Base-by-base conservation (phyloP, 441 rosid genomes). In the Kokia cookei region DNA sequence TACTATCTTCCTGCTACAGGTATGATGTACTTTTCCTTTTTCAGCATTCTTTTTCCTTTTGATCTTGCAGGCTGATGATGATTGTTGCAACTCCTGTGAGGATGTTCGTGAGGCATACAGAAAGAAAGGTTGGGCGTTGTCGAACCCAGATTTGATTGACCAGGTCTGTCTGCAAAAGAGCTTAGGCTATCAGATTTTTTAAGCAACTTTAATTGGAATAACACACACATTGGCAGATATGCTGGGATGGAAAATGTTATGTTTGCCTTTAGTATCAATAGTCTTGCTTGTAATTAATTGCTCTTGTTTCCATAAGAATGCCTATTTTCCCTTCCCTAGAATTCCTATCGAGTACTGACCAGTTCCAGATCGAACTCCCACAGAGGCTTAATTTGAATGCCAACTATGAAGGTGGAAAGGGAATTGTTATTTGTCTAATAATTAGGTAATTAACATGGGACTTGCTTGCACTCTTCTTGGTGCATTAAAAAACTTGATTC, bases 41-140 rank as follows among this genome's bases (percentile, higher is more conserved):
- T 68, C 27, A 68, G 13, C 45, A 2, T 68, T 29, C 37, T 60
- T 60, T 27, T 45, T 7, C 10, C 12, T 72, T 59, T 64, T 57
- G 4, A 43, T 66, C 42, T 13, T 81, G 74, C 82, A 91, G 96
- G 13, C 96, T 9, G 97, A 92, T 82, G 97, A 93, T 69, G 80
- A 93, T 69, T 96, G 98, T 53, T 96, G 99, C 76, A 93, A 93
- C 82, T 74, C 87, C 63, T 93, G 99, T 71, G 99, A 93, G 81
- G 99, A 93, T 24, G 99, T 96, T 79, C 99, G 91, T 76, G 98
- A 92, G 84, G 98, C 98, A 78, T 93, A 96, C 81, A 82, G 92
- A 75, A 93, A 87, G 86, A 96, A 93, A 89, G 99, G 99, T 42
- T 96, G 99, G 99, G 97, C 90, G 1, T 27, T 96, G 59, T 78